These are phyloP conservation scores for Vitis hybrid DNA, from an alignment of 177 flowering plant species.

Conservation along the genomic window DNA sequence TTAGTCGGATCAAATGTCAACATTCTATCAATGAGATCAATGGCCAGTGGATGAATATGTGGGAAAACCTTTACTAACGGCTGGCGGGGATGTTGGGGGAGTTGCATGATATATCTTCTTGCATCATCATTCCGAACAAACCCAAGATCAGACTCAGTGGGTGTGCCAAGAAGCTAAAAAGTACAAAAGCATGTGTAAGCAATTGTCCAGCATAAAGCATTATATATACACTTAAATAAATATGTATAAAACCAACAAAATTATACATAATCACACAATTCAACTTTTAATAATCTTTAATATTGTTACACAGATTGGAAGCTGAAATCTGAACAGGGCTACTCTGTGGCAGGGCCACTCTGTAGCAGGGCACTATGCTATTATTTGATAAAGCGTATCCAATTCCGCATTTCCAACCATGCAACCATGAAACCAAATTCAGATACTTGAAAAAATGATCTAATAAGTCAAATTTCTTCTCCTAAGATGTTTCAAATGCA, in stretches of 20 bases:
- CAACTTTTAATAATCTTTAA: not conserved
- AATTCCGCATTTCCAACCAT: too few relatives aligned
- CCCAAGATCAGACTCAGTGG: slow-evolving; percentile 76
- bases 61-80: slow-evolving; percentile 51
- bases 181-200: slow-evolving; percentile 11
- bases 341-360: too few relatives aligned
- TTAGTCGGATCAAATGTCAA: slow-evolving; percentile 79
- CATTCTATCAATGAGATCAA: slow-evolving; percentile 88
- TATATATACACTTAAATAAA: not conserved
- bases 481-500: not conserved
- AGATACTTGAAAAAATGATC: too few relatives aligned
- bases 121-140: slow-evolving; percentile 77
- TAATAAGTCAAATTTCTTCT: too few relatives aligned
- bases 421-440: too few relatives aligned
- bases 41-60: slow-evolving; percentile 74
- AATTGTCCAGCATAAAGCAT: not conserved
- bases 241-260: not conserved
- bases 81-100: slow-evolving; percentile 58
- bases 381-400: too few relatives aligned
- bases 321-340: too few relatives aligned
- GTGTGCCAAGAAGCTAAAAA: slow-evolving; percentile 85
- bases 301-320: too few relatives aligned
- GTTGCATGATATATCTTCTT: slow-evolving; percentile 65
- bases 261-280: not conserved
- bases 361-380: too few relatives aligned